These are phyloP conservation scores for Leccinum angustisporum DNA, from an alignment of 1,284 basidiomycete genomes.

Conservation along the genomic window DNA sequence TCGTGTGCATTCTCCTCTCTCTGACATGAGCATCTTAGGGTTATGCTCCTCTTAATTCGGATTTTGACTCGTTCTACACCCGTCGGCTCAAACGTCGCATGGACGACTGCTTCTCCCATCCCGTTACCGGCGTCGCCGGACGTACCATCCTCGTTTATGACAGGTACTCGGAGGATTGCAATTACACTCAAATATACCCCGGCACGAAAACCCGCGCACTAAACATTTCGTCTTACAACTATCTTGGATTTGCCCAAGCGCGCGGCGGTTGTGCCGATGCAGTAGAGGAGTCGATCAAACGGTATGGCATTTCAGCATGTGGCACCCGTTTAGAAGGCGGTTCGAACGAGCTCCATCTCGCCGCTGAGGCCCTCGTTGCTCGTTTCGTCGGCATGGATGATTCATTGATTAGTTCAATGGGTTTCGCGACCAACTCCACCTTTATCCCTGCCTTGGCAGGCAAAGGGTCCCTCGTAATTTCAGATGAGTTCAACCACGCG, in stretches of 20 bases:
- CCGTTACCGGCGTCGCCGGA: conserved; percentile 93
- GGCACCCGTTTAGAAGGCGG: too few species aligned
- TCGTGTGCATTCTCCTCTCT: neutral
- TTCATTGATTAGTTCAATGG: too few species aligned
- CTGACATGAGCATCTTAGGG: conserved; percentile 30
- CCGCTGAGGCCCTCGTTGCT: too few species aligned
- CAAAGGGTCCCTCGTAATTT: conserved; percentile 77
- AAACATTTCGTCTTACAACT: conserved; percentile 99
- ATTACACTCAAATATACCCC: conserved; percentile 76
- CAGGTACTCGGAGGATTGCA: conserved; percentile 82
- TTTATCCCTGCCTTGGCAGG: conserved; percentile 89
- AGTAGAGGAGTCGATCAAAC: too few species aligned
- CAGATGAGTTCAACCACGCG: too few species aligned
- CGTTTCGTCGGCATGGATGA: too few species aligned
- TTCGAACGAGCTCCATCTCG: too few species aligned
- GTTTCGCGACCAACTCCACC: conserved; percentile 97
- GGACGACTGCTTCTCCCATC: conserved; percentile 95
- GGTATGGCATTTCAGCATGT: too few species aligned
- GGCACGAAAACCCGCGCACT: conserved; percentile 86
- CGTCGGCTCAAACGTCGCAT: conserved; percentile 91
- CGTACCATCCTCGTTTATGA: conserved; percentile 90
- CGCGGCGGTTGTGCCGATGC: too few species aligned
- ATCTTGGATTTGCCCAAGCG: conserved; percentile 85
- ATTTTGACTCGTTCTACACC: conserved; percentile 99
- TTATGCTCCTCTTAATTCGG: conserved; percentile 70